Evolutionary conservation across 345 rosid species (phyloP).

Genomic region (Acer yangbiense): DNA sequence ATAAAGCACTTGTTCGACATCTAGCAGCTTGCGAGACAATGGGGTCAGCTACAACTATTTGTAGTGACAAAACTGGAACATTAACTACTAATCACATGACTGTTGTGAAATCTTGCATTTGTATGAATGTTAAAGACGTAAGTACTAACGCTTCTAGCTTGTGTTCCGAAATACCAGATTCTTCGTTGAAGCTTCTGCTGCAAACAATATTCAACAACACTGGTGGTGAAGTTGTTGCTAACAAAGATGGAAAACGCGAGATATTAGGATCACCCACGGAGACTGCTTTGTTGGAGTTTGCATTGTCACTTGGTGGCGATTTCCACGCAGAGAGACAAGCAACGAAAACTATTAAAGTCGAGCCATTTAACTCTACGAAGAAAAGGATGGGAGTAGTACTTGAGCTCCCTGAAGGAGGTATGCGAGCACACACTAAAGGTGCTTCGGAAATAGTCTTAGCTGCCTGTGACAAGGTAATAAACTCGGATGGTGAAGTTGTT

Average conservation of each 20-base stretch:
- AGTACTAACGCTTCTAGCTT: constrained; percentile 41
- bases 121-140: constrained; percentile 62
- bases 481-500: constrained; percentile 70
- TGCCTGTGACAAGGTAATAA: constrained; percentile 72
- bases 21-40: constrained; percentile 96
- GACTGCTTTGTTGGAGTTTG: constrained; percentile 81
- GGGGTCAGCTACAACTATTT: constrained; percentile 95
- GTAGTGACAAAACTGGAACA: constrained; percentile 95
- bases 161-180: constrained; percentile 62
- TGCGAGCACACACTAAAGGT: constrained; percentile 80
- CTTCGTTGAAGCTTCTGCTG: constrained; percentile 52
- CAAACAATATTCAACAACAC: constrained; percentile 91
- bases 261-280: constrained; percentile 90
- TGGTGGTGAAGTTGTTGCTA: constrained; percentile 79
- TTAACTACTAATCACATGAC: constrained; percentile 93
- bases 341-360: constrained; percentile 64
- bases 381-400: constrained; percentile 88
- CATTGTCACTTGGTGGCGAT: constrained; percentile 78
- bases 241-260: constrained; percentile 67
- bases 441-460: constrained; percentile 93
- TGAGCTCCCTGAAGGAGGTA: constrained; percentile 66
- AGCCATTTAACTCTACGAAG: constrained; percentile 93
- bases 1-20: constrained; percentile 89
- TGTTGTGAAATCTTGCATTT: constrained; percentile 84
- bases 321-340: constrained; percentile 63